Evolutionary conservation across 2,329 filamentous ascomycete species (phyloP), one percentile per base, ranked within the genome.

Genomic region (Curvularia sp.): DNA sequence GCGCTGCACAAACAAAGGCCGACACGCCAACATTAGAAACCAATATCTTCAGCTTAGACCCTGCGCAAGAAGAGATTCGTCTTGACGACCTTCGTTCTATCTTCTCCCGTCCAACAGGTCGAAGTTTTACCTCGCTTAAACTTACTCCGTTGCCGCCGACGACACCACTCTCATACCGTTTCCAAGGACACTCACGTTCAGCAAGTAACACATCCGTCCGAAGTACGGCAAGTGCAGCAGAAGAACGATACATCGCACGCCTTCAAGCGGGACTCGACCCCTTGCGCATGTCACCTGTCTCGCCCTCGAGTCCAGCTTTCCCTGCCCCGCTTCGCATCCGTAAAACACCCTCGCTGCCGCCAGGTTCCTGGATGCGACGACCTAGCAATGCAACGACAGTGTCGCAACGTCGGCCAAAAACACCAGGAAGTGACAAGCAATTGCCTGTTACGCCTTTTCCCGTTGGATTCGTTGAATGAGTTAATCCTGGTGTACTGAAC

Each of bases 361-460:
- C 51, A 21, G 52, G 43, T 5, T 54, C 49, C 1, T 54, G 56
- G 34, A 59, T 49, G 15, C 57, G 63, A n/a, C 53, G 47, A 32
- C 54, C 60, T 9, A 64, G 59, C 59, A 59, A 59, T 25, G 43
- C 43, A 25, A 50, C 30, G n/a, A 60, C 43, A 45, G 21, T 39
- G 28, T 57, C 41, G 32, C 38, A 52, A 12, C 30, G 49, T 8
- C 52, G 47, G 34, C 53, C 59, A 23, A 54, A 46, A 15, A 57
- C 55, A 8, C 57, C 61, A 2, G 59, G 62, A 9, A 60, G 60
- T 30, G 64, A 68, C 12, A 75, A 75, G 53, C 68, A 70, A 15
- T 43, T 75, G 21, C 73, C 73, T 9, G 47, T 74, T 8, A 75
- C 73, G n/a, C 73, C 73, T 4, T 71, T 74, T 10, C 73, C 73